phyloP scores from a whole-genome alignment of 305 asterid species.

The Solanum aculeatissimum region DNA sequence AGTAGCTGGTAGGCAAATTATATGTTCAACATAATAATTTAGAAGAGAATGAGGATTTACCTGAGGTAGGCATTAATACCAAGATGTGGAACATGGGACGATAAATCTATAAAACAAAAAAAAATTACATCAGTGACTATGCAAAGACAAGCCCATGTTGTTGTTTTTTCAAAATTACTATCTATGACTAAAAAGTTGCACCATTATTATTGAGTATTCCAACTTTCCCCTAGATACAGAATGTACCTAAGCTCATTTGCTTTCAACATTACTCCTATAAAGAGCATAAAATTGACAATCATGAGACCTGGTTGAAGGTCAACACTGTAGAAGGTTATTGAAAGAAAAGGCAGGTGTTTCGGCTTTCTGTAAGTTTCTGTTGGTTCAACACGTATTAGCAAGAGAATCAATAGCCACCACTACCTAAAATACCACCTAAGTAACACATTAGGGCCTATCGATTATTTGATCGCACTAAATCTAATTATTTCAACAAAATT shows the following conservation, averaged over 20 bases:
- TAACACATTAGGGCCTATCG: neutral
- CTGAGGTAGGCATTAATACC: neutral
- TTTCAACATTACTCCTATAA: neutral
- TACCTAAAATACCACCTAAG: neutral
- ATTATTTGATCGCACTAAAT: no score
- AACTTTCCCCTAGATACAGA: neutral
- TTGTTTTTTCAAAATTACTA: neutral
- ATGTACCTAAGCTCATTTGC: neutral
- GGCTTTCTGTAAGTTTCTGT: neutral
- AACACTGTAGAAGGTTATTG: neutral
- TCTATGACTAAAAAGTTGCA: neutral
- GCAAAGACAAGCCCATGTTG: neutral
- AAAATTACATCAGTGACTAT: neutral
- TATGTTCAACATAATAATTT: neutral
- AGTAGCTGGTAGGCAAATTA: neutral
- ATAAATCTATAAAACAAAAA: neutral
- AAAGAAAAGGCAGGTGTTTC: neutral
- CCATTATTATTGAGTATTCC: neutral
- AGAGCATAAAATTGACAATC: neutral
- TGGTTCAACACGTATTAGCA: neutral
- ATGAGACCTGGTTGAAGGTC: neutral
- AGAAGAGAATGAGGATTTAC: neutral
- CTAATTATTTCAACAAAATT: no score
- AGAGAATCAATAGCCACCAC: neutral
- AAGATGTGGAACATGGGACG: neutral